phyloP scores from a whole-genome alignment of 2,329 filamentous ascomycete genomes.

The Podosphaera xanthii region DNA sequence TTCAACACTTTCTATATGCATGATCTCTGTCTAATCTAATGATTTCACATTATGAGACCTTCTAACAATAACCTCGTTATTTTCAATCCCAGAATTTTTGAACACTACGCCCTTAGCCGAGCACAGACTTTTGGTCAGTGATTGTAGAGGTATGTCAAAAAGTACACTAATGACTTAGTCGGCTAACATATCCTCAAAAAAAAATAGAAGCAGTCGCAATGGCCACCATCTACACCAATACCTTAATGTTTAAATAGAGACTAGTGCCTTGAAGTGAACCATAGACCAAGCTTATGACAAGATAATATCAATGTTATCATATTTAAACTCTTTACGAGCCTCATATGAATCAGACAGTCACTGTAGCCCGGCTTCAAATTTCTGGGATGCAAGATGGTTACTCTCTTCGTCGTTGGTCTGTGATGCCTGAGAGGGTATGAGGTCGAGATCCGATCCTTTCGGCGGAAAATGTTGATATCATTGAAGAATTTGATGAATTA shows the following conservation, averaged over 20 bases:
- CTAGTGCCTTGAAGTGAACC: not conserved
- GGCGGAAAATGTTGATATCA: not conserved
- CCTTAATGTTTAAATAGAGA: not conserved
- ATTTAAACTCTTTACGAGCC: not conserved
- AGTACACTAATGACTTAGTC: too few species aligned
- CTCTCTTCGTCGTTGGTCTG: not conserved
- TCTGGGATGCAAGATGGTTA: not conserved
- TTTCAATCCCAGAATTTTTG: too few species aligned
- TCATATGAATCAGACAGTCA: not conserved
- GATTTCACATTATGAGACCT: too few species aligned
- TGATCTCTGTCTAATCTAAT: too few species aligned
- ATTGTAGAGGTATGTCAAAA: too few species aligned
- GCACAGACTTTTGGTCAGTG: too few species aligned
- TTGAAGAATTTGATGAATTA: too few species aligned
- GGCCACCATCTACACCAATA: not conserved
- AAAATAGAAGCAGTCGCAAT: not conserved
- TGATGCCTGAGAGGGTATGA: not conserved
- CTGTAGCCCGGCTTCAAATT: not conserved
- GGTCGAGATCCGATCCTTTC: not conserved
- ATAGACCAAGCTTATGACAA: not conserved
- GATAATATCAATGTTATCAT: not conserved
- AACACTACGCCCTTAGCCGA: too few species aligned
- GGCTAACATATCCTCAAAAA: too few species aligned
- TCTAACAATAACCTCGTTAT: too few species aligned
- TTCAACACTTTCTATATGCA: too few species aligned